phyloP scores from a whole-genome alignment of 805 yeast genomes.

The Teunomyces barrocoloradensis region DNA sequence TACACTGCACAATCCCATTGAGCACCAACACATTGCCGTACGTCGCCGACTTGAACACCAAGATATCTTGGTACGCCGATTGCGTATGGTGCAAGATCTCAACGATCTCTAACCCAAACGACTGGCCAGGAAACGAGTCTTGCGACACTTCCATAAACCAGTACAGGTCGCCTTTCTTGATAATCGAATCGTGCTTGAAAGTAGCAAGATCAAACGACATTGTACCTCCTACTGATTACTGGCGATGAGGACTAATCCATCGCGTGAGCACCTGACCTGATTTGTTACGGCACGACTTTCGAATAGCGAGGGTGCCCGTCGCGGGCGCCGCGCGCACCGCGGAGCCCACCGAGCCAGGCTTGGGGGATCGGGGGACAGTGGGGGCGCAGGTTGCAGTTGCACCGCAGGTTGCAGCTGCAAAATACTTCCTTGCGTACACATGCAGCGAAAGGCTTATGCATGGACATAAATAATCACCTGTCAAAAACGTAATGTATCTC shows the following conservation, averaged over 20 bases:
- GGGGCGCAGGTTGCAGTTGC: no score
- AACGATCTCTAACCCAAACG: conserved; percentile 63
- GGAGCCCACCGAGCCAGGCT: no score
- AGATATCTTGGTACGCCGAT: conserved; percentile 77
- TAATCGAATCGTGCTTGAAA: conserved; percentile 29
- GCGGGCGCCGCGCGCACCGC: no score
- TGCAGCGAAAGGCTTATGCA: not conserved
- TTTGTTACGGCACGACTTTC: not conserved
- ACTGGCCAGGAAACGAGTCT: conserved; percentile 83
- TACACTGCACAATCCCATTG: conserved; percentile 88
- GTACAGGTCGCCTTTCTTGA: conserved; percentile 23
- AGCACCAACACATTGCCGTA: conserved; percentile 88
- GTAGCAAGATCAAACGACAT: conserved; percentile 11
- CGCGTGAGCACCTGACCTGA: not conserved
- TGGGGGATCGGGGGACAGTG: no score
- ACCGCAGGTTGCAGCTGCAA: no score
- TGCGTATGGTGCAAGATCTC: conserved; percentile 62
- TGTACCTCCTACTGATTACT: no score
- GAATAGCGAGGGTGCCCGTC: not conserved
- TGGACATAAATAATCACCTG: not conserved
- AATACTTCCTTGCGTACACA: no score
- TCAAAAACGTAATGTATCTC: not conserved
- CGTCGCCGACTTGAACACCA: conserved; percentile 69
- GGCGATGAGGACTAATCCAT: not conserved
- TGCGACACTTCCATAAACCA: conserved; percentile 83